A percentile compares a stretch with the other conserved stretches of the same genome.
Conservation (phyloP, 139 green algal genomes). For the Chlorella sp. region DNA sequence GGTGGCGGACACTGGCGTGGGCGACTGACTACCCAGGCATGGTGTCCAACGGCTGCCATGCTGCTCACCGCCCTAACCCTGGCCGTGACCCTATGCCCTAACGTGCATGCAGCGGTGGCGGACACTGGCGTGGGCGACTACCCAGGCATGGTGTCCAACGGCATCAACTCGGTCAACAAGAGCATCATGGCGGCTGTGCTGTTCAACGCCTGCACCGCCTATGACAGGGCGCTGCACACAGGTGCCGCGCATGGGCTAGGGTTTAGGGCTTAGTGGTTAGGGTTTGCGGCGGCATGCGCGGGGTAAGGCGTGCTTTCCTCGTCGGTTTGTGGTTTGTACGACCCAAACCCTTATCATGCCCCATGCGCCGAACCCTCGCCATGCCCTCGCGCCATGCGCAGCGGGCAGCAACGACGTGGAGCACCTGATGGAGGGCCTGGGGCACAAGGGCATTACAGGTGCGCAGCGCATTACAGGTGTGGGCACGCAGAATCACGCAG, state of each 20-base stretch:
- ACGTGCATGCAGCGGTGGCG: background rate
- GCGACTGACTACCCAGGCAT: background rate
- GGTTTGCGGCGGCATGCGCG: no score
- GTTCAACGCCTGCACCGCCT: background rate
- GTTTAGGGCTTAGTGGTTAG: no score
- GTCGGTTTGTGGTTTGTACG: no score
- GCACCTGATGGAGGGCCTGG: conserved; percentile 23
- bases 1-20: conserved; percentile 1
- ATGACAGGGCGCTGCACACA: conserved; percentile 5
- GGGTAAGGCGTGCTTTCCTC: no score
- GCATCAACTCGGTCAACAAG: conserved; percentile 3
- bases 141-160: background rate
- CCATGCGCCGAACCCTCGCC: no score
- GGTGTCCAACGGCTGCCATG: background rate
- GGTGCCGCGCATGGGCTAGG: no score
- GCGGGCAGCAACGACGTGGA: conserved; percentile 19
- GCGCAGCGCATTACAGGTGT: no score
- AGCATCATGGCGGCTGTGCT: background rate
- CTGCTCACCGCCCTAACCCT: background rate
- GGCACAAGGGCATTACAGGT: conserved; percentile 13
- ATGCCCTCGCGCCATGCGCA: background rate
- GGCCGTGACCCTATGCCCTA: background rate
- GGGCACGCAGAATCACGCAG: no score
- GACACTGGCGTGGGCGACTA: background rate
- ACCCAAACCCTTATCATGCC: no score